Evolutionary conservation across 805 yeast species (phyloP), one percentile per base, ranked within the genome.

Genomic region (Candida boleticola): DNA sequence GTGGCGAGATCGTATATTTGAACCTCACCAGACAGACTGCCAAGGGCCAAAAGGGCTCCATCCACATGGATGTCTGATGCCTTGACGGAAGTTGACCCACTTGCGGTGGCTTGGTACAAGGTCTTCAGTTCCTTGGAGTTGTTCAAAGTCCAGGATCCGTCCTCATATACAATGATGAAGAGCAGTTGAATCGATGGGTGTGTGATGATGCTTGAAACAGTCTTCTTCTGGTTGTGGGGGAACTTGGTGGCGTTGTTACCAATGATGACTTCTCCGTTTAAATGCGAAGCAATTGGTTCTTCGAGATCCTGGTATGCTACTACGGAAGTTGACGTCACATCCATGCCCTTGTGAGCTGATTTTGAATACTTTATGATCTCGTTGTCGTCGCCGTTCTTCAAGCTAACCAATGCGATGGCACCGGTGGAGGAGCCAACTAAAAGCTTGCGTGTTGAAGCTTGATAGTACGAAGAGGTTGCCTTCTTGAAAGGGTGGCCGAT

Each of bases 31-130:
- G 60, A 49, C 4, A 48, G 40, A 1, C 57, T 55, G 1, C 76
- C 77, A 2, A 74, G 45, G 0, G 72, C 77, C 1, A 72, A 43
- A 13, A 76, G 54, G 3, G 66, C 69, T 3, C 81, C 81, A 53
- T 76, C 81, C 19, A 73, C 75, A 46, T 76, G 80, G 7, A 74
- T 49, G 14, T 48, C 66, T 7, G 58, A 61, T 3, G 59, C 42
- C 10, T 51, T 38, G 4, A 59, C 46, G 10, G 41, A 41, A 19
- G 40, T 46, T 10, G 33, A 34, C 20, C 29, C 43, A 35, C 29
- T 31, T 27, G 13, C 18, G 18, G 37, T 17, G 13, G 11, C 13
- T 21, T 19, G 5, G 19, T 14, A 16, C 29, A 36, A 17, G 7
- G 35, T 17, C 13, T 29, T 18, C 25, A 19, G 11, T 34, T 26